Conservation (phyloP, 1,284 basidiomycete species). For the Cutaneotrichosporon sp. region DNA sequence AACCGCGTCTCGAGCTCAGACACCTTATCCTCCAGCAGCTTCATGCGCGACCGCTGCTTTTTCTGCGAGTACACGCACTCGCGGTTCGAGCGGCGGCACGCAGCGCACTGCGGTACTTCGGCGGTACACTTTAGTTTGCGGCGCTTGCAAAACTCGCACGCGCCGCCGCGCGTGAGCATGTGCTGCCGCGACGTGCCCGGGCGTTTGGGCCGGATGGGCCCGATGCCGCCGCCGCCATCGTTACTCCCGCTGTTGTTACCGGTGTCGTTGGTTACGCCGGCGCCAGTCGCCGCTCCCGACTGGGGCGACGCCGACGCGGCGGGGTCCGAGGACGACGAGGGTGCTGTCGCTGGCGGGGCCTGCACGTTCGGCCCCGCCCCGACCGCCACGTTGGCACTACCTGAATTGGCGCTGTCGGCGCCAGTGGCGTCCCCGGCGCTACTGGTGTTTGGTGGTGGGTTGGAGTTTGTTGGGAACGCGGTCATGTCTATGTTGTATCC, state of each 20-base stretch:
- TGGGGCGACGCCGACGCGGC: not conserved
- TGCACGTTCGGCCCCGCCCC: no score
- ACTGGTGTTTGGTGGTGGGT: not conserved
- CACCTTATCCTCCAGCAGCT: constrained; percentile 42
- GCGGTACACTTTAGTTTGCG: constrained; percentile 47
- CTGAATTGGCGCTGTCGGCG: not conserved
- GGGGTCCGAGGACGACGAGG: not conserved
- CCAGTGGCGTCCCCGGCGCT: not conserved
- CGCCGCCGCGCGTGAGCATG: constrained; percentile 44
- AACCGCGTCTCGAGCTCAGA: constrained; percentile 37
- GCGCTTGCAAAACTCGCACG: constrained; percentile 49
- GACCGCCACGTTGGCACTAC: not conserved
- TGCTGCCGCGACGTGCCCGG: constrained; percentile 38
- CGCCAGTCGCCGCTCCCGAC: no score
- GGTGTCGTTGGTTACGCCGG: no score
- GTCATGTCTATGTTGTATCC: constrained; percentile 11
- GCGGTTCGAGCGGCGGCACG: constrained; percentile 33
- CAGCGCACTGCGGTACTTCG: constrained; percentile 37
- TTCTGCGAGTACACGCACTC: constrained; percentile 47
- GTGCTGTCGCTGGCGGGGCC: no score
- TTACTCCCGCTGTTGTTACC: not conserved
- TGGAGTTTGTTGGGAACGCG: constrained; percentile 2
- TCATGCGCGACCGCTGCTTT: constrained; percentile 41
- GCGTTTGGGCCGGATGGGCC: constrained; percentile 21
- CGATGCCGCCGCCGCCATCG: no score